Evolutionary conservation across 2,329 filamentous ascomycete species (phyloP).

Genomic region (Ceratocystis variospora): DNA sequence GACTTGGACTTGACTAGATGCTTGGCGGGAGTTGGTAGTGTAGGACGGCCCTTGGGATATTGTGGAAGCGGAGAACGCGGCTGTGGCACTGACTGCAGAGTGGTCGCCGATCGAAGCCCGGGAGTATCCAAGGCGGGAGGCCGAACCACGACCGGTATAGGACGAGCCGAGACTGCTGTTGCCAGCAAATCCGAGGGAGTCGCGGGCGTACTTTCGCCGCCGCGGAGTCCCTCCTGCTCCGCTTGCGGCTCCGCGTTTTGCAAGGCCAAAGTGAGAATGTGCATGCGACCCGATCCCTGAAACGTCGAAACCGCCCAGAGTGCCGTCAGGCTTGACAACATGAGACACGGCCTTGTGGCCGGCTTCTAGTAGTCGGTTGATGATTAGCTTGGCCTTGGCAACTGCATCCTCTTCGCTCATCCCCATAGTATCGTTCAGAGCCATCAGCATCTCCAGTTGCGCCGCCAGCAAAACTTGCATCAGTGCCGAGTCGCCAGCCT

Average conservation of each 20-base stretch:
- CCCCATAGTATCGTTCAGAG: slow-evolving; percentile 64
- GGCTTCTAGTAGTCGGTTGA: slow-evolving; percentile 63
- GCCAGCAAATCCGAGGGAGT: slow-evolving; percentile 15
- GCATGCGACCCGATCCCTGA: slow-evolving; percentile 18
- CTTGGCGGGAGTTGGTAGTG: slow-evolving; percentile 5
- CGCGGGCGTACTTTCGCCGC: slow-evolving; percentile 16
- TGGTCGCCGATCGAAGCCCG: slow-evolving; percentile 12
- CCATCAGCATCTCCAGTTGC: slow-evolving; percentile 81
- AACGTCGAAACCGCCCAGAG: slow-evolving; percentile 17
- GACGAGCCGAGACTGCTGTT: not conserved
- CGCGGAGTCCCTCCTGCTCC: slow-evolving; percentile 17
- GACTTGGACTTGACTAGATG: slow-evolving; percentile 17
- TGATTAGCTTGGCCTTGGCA: slow-evolving; percentile 59
- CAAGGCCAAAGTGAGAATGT: slow-evolving; percentile 19
- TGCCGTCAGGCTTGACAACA: slow-evolving; percentile 68
- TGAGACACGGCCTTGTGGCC: slow-evolving; percentile 64
- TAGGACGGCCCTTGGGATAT: slow-evolving; percentile 12
- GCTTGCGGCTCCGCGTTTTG: slow-evolving; percentile 16
- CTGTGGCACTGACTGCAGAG: too few species aligned
- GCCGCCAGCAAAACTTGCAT: slow-evolving; percentile 75
- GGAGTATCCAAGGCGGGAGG: slow-evolving; percentile 10
- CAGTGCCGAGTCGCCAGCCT: slow-evolving; percentile 58
- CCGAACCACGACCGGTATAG: not conserved
- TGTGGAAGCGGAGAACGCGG: slow-evolving; percentile 11
- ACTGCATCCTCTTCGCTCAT: slow-evolving; percentile 79